Evolutionary conservation across 2,329 filamentous ascomycete species (phyloP).

Genomic region (Cordyceps javanica): DNA sequence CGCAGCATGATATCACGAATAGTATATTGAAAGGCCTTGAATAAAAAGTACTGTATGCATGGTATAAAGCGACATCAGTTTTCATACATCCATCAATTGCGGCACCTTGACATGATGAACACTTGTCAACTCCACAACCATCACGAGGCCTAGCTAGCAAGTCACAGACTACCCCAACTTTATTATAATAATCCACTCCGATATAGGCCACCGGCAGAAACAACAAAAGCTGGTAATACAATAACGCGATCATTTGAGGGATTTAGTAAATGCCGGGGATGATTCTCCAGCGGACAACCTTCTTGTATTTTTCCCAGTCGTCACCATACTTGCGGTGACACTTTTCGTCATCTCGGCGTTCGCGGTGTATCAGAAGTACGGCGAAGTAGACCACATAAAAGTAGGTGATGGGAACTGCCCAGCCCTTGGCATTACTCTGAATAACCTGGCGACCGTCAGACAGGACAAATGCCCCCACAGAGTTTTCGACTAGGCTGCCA

Average conservation of each 20-base stretch:
- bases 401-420: constrained; percentile 85
- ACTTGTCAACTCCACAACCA: not conserved
- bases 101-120: too few relatives aligned
- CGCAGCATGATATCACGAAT: too few relatives aligned
- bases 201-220: not conserved
- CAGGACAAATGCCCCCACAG: constrained; percentile 49
- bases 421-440: constrained; percentile 68
- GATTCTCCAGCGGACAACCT: constrained; percentile 74
- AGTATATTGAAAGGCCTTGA: too few relatives aligned
- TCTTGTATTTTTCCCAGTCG: constrained; percentile 87
- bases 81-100: too few relatives aligned
- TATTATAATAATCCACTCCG: not conserved
- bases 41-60: too few relatives aligned
- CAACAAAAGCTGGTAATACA: not conserved
- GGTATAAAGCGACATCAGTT: too few relatives aligned
- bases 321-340: constrained; percentile 85
- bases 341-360: constrained; percentile 83
- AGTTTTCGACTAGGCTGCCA: constrained; percentile 43
- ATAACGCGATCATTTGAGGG: not conserved
- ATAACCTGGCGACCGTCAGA: constrained; percentile 58
- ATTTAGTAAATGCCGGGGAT: constrained; percentile 74
- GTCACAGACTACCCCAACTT: not conserved
- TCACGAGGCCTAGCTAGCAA: too few relatives aligned
- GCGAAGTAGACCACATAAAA: constrained; percentile 94
- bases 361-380: constrained; percentile 77